These are phyloP conservation scores for Nepenthes gracilis DNA, from an alignment of 148 eudicot genomes.

Conservation along the genomic window DNA sequence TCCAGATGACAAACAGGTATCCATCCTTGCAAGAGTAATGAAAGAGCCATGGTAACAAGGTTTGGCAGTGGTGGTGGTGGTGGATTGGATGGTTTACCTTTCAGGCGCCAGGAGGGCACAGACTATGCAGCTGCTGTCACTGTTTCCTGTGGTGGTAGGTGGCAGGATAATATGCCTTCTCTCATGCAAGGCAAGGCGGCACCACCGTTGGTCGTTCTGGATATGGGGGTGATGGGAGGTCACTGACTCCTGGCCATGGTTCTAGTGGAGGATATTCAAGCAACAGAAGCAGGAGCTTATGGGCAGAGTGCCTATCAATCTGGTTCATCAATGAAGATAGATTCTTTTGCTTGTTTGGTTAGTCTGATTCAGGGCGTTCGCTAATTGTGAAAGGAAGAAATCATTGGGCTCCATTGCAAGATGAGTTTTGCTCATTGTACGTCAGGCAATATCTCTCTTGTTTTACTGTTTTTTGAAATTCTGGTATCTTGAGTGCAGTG, in stretches of 20 bases:
- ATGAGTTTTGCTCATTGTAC: no score
- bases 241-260: background rate
- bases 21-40: conserved; percentile 71
- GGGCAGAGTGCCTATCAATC: no score
- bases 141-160: conserved; percentile 33
- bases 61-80: conserved; percentile 48
- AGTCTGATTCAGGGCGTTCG: no score
- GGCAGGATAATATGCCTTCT: conserved; percentile 45
- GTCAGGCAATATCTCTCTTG: no score
- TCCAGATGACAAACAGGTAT: conserved; percentile 66
- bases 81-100: conserved; percentile 40
- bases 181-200: conserved; percentile 46
- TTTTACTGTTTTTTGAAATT: no score
- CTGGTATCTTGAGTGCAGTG: no score
- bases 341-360: no score
- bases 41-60: conserved; percentile 65
- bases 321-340: no score
- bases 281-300: no score
- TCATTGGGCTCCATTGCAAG: no score
- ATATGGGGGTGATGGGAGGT: conserved; percentile 29
- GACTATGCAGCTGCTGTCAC: conserved; percentile 52
- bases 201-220: conserved; percentile 24
- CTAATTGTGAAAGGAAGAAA: no score
- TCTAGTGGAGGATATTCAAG: no score
- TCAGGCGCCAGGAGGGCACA: conserved; percentile 57